phyloP scores from a whole-genome alignment of 2,329 filamentous ascomycete species.

The Akanthomyces dipterigenus region DNA sequence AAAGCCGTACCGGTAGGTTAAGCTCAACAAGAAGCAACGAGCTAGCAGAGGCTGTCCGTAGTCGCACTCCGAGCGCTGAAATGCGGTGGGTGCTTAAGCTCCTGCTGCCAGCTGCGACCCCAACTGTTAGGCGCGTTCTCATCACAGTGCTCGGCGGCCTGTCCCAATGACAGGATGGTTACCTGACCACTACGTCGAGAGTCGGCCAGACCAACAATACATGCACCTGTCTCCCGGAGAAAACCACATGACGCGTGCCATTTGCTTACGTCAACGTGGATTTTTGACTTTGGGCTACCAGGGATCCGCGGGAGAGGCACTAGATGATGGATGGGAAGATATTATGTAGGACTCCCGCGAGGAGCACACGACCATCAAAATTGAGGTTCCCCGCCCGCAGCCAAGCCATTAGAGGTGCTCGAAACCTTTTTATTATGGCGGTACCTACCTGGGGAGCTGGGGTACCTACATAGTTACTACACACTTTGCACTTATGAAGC shows the following conservation, averaged over 20 bases:
- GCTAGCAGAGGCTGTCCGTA: neutral
- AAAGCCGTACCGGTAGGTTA: neutral
- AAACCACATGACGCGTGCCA: neutral
- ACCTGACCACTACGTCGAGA: neutral
- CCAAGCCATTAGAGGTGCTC: too few species aligned
- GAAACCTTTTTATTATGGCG: neutral
- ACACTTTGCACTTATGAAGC: too few species aligned
- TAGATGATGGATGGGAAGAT: neutral
- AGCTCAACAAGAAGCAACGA: neutral
- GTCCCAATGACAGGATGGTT: neutral
- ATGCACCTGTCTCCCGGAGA: neutral
- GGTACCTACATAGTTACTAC: too few species aligned
- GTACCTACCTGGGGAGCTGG: too few species aligned
- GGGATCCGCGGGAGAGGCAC: neutral
- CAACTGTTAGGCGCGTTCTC: neutral
- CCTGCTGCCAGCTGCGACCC: neutral
- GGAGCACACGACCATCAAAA: neutral
- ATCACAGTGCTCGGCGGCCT: neutral
- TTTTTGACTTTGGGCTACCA: neutral
- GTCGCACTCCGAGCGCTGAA: neutral
- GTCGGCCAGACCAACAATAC: neutral
- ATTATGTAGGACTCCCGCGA: neutral
- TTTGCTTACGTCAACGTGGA: neutral
- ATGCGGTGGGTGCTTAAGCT: neutral
- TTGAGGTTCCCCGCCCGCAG: neutral